A percentile compares a stretch with the other conserved stretches of the same genome.
phyloP scores from a whole-genome alignment of 1,284 basidiomycete genomes.

The Caloboletus inedulis region DNA sequence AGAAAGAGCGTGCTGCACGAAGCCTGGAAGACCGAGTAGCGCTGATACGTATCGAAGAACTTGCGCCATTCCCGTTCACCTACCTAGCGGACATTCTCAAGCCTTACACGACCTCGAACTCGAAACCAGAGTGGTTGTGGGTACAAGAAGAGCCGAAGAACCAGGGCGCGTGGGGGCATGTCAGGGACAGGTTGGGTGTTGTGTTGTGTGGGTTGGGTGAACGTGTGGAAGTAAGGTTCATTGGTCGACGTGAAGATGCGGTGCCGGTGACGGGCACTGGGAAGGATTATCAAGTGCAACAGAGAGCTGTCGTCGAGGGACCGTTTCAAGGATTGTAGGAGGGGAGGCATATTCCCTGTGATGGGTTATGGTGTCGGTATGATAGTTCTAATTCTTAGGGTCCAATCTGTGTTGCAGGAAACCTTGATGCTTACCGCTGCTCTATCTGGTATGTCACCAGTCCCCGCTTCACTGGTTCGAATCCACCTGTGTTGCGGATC shows the following conservation, averaged over 20 bases:
- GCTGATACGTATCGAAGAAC: conserved; percentile 78
- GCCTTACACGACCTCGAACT: conserved; percentile 40
- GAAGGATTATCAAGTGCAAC: conserved; percentile 64
- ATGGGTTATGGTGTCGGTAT: neutral
- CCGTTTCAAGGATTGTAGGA: conserved; percentile 51
- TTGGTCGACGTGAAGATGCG: conserved; percentile 68
- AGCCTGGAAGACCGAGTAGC: conserved; percentile 52
- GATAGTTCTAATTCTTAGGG: too few species aligned
- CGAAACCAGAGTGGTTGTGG: conserved; percentile 52
- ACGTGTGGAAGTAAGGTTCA: conserved; percentile 40
- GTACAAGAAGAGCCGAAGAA: conserved; percentile 87
- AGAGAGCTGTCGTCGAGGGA: conserved; percentile 53
- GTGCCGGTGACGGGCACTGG: conserved; percentile 79
- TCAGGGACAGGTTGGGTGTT: conserved; percentile 51
- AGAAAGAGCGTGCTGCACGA: conserved; percentile 59
- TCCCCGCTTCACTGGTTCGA: too few species aligned
- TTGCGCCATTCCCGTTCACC: conserved; percentile 80
- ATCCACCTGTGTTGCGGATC: too few species aligned
- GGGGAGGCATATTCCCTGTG: neutral
- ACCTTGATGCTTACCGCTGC: too few species aligned
- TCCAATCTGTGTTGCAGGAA: too few species aligned
- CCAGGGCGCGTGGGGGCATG: conserved; percentile 77
- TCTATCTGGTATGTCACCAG: too few species aligned
- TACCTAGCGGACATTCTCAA: conserved; percentile 47
- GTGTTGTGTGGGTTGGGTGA: conserved; percentile 47